phyloP scores from a whole-genome alignment of 192 early-diverging fungal genomes.

The Umbelopsis sp. region DNA sequence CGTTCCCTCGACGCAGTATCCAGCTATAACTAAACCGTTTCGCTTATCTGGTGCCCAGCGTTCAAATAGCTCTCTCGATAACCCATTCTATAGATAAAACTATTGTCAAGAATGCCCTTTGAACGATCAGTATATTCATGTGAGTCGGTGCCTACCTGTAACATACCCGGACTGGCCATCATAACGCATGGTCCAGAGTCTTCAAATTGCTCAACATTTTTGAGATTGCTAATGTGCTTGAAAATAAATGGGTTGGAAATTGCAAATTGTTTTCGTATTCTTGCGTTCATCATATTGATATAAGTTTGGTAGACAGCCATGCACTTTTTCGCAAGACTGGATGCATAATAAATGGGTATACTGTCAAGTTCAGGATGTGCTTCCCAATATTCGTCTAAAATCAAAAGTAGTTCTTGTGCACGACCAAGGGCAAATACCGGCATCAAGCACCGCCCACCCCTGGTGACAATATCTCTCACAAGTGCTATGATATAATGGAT shows the following conservation, averaged over 20 bases:
- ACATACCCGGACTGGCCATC: conserved; percentile 98
- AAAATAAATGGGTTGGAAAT: conserved; percentile 95
- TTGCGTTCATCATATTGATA: conserved; percentile 97
- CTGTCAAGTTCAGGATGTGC: conserved; percentile 83
- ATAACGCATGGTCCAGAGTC: conserved; percentile 98
- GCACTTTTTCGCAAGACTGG: conserved; percentile 92
- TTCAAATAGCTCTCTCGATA: conserved; percentile 94
- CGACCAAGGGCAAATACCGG: conserved; percentile 98
- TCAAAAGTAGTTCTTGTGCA: conserved; percentile 94
- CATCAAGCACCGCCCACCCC: conserved; percentile 91
- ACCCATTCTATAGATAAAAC: conserved; percentile 67
- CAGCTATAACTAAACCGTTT: conserved; percentile 94
- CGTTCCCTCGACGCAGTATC: conserved; percentile 98
- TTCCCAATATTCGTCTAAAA: conserved; percentile 98
- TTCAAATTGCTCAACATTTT: conserved; percentile 85
- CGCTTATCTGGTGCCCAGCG: conserved; percentile 90
- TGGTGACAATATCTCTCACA: conserved; percentile 81
- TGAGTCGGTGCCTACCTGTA: conserved; percentile 63
- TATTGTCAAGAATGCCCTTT: neutral
- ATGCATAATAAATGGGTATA: conserved; percentile 96
- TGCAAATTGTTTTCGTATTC: conserved; percentile 87
- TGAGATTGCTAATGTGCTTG: conserved; percentile 90
- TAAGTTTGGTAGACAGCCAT: conserved; percentile 98
- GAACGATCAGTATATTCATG: neutral
- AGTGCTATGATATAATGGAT: conserved; percentile 37